These are phyloP conservation scores for Zanthoxylum bungeanum DNA, from an alignment of 345 rosid species.

Conservation along the genomic window DNA sequence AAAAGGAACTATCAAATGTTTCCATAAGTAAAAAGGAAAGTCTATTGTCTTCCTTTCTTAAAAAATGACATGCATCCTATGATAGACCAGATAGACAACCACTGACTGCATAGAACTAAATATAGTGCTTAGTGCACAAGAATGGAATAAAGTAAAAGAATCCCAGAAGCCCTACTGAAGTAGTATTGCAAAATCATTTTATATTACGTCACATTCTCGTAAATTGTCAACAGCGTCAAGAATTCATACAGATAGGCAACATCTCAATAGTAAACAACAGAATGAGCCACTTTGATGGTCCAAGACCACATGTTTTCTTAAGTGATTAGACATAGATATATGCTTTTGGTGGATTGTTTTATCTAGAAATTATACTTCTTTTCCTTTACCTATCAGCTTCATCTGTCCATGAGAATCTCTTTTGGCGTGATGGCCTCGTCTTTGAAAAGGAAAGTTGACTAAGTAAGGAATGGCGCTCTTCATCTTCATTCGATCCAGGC, in stretches of 20 bases:
- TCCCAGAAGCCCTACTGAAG: not conserved
- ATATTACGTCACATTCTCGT: not conserved
- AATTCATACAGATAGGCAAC: not conserved
- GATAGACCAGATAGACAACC: conserved; percentile 4
- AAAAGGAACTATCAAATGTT: not conserved
- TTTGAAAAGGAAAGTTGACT: conserved; percentile 39
- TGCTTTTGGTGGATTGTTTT: not conserved
- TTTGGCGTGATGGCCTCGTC: conserved; percentile 43
- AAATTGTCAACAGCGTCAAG: not conserved
- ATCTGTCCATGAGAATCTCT: conserved; percentile 83
- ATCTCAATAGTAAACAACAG: not conserved
- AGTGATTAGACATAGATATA: not conserved
- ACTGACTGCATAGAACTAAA: not conserved
- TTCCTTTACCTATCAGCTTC: conserved; percentile 72
- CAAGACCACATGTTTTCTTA: not conserved
- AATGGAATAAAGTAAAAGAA: not conserved
- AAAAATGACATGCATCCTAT: conserved; percentile 1
- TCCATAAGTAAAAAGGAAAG: not conserved
- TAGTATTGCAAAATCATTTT: not conserved
- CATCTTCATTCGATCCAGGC: conserved; percentile 35
- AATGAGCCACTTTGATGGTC: not conserved
- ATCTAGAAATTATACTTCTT: not conserved
- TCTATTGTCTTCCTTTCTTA: not conserved
- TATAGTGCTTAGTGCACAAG: not conserved
- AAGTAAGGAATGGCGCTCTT: conserved; percentile 38